Evolutionary conservation across 768 basidiomycete genomes (phyloP).

Genomic region (Dioszegia hungarica): DNA sequence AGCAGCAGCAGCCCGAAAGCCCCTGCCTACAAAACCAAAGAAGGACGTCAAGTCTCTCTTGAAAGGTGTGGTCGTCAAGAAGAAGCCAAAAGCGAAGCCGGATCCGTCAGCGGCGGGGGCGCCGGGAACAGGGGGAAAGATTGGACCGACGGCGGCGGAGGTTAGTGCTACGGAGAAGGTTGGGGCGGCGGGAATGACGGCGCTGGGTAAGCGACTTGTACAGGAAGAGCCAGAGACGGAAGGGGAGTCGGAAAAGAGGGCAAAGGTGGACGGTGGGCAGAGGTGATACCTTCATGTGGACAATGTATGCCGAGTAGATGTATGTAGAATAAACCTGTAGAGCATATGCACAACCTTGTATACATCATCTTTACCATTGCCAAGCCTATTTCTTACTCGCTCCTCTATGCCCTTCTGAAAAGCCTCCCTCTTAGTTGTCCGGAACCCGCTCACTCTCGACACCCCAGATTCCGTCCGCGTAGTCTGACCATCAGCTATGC

Average conservation of each 20-base stretch:
- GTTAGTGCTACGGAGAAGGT: constrained; percentile 3
- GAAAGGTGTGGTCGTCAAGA: constrained; percentile 48
- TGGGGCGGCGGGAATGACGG: not conserved
- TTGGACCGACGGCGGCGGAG: constrained; percentile 4
- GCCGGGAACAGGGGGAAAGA: not conserved
- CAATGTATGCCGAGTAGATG: too few relatives aligned
- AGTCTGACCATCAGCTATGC: constrained; percentile 11
- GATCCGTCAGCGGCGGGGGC: not conserved
- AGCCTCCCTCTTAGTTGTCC: too few relatives aligned
- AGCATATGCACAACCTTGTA: constrained; percentile 2
- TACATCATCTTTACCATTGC: constrained; percentile 1
- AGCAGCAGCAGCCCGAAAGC: constrained; percentile 11
- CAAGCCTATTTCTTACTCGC: not conserved
- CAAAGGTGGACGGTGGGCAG: not conserved
- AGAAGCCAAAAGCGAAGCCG: constrained; percentile 32
- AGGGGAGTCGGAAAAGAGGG: constrained; percentile 9
- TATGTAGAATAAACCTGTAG: too few relatives aligned
- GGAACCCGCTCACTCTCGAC: constrained; percentile 37
- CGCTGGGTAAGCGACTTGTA: constrained; percentile 5
- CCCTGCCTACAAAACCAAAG: constrained; percentile 20
- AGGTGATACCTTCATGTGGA: too few relatives aligned
- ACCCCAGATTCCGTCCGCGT: constrained; percentile 21
- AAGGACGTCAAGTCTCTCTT: constrained; percentile 45
- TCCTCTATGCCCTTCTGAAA: too few relatives aligned
- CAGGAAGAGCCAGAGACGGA: constrained; percentile 7